phyloP scores from a whole-genome alignment of 495 filamentous ascomycete species.

The Penicillium manginii region DNA sequence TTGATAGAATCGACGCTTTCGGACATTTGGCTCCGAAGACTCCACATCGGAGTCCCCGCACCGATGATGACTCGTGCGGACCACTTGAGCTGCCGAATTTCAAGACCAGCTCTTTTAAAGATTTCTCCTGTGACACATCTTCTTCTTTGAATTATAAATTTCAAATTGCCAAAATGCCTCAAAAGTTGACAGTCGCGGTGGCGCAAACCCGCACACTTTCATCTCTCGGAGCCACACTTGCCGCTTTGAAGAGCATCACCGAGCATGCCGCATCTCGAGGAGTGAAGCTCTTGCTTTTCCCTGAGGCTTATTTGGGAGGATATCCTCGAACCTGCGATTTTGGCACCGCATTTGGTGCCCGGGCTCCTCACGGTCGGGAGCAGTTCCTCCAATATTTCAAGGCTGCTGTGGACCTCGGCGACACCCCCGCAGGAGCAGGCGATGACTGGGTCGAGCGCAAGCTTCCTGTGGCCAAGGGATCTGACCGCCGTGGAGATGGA shows the following conservation, averaged over 20 bases:
- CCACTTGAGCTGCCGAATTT: not conserved
- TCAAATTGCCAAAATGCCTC: conserved; percentile 32
- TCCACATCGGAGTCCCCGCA: conserved; percentile 8
- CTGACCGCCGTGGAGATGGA: conserved; percentile 72
- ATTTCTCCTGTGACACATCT: not conserved
- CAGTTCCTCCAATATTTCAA: conserved; percentile 85
- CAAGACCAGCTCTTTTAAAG: not conserved
- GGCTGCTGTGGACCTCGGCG: conserved; percentile 80
- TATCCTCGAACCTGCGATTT: conserved; percentile 87
- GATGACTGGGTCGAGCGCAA: conserved; percentile 70
- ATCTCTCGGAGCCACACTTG: conserved; percentile 67
- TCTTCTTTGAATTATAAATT: not conserved
- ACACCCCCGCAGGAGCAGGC: conserved; percentile 75
- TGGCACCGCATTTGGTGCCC: conserved; percentile 71
- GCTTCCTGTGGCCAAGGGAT: conserved; percentile 54
- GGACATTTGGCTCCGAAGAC: conserved; percentile 12
- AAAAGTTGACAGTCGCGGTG: conserved; percentile 70
- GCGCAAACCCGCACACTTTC: conserved; percentile 61
- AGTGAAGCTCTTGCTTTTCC: conserved; percentile 82
- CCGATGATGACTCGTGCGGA: conserved; percentile 11
- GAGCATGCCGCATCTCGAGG: conserved; percentile 42
- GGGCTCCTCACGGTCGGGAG: conserved; percentile 71
- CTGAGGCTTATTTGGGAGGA: conserved; percentile 91
- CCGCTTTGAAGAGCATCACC: conserved; percentile 61
- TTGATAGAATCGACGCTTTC: not conserved